phyloP scores from a whole-genome alignment of 2,329 filamentous ascomycete species.

The Calonectria crousiana region DNA sequence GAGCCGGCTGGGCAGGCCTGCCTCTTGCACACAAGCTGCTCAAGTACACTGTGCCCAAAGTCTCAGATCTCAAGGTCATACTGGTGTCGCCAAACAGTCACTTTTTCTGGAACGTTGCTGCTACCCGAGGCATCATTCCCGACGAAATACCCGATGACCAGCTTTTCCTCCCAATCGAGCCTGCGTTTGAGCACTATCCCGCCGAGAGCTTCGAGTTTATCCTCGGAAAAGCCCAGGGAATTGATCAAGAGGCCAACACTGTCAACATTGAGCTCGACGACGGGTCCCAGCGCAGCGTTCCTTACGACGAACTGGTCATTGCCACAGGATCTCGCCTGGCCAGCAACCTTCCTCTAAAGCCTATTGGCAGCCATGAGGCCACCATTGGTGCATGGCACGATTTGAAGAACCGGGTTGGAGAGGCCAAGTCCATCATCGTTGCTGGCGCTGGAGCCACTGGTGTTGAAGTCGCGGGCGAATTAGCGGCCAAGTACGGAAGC shows the following conservation, averaged over 20 bases:
- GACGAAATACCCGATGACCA: constrained; percentile 59
- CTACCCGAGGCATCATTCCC: constrained; percentile 66
- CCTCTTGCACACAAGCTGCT: constrained; percentile 64
- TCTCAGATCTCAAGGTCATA: constrained; percentile 61
- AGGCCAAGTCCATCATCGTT: constrained; percentile 50
- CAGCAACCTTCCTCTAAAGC: constrained; percentile 61
- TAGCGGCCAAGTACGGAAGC: constrained; percentile 47
- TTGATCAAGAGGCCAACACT: constrained; percentile 50
- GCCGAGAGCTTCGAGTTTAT: constrained; percentile 60
- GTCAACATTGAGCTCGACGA: constrained; percentile 51
- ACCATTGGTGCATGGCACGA: constrained; percentile 51
- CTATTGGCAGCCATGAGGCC: constrained; percentile 58
- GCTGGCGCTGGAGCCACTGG: constrained; percentile 54
- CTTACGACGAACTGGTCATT: constrained; percentile 65
- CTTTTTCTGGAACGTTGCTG: constrained; percentile 69
- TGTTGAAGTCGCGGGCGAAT: constrained; percentile 52
- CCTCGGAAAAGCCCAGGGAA: constrained; percentile 57
- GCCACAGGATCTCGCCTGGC: constrained; percentile 64
- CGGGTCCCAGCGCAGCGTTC: constrained; percentile 48
- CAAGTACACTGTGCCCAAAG: constrained; percentile 58
- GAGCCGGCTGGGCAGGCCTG: constrained; percentile 64
- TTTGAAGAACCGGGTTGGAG: constrained; percentile 39
- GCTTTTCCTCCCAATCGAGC: constrained; percentile 59
- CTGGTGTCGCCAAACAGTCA: constrained; percentile 66
- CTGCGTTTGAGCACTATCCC: constrained; percentile 60